Conservation (phyloP, 108 stramenopile genomes). For the Fragilaria radians region DNA sequence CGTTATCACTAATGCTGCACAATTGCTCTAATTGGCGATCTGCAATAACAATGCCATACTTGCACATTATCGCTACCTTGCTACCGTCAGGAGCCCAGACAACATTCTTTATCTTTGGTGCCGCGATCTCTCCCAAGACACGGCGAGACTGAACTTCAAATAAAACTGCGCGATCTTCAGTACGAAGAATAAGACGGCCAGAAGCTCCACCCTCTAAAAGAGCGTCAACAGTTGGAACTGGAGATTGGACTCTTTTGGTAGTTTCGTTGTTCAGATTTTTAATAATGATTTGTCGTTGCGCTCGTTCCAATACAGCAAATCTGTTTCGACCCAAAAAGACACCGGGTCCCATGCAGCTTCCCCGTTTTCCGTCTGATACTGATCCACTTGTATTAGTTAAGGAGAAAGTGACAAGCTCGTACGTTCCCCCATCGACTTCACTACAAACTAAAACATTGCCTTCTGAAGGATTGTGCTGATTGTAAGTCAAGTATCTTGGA, state of each 20-base stretch:
- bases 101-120: constrained; percentile 92
- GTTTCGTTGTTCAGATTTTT: constrained; percentile 97
- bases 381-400: constrained; percentile 65
- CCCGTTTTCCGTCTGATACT: constrained; percentile 90
- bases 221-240: constrained; percentile 86
- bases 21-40: constrained; percentile 92
- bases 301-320: constrained; percentile 93
- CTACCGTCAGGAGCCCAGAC: constrained; percentile 94
- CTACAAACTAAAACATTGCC: constrained; percentile 87
- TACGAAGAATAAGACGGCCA: constrained; percentile 90
- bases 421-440: constrained; percentile 91
- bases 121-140: constrained; percentile 91
- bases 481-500: constrained; percentile 90
- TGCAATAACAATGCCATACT: constrained; percentile 93
- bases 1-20: constrained; percentile 93
- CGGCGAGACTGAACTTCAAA: constrained; percentile 96
- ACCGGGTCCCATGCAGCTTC: constrained; percentile 84
- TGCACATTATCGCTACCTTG: constrained; percentile 91
- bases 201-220: constrained; percentile 91
- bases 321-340: constrained; percentile 94
- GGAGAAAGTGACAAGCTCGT: constrained; percentile 91
- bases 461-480: constrained; percentile 90
- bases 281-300: constrained; percentile 87
- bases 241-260: constrained; percentile 86
- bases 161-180: constrained; percentile 92